Base-by-base conservation (phyloP, 805 yeast genomes). In the Hanseniaspora opuntiae region DNA sequence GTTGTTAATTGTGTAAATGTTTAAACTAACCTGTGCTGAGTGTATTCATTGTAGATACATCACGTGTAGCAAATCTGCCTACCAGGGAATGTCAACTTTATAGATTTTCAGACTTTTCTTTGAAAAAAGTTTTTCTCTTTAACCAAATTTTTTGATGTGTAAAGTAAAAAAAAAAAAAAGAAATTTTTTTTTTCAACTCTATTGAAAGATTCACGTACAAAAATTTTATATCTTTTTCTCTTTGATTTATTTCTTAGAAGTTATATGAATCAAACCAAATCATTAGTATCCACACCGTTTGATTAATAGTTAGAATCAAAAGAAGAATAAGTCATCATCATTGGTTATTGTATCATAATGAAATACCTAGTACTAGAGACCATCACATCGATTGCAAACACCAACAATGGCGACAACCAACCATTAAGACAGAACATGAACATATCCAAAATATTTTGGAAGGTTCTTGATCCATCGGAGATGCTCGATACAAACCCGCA, bases 361-460 rank as follows among this genome's bases (percentile, higher is more conserved):
- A 53, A 53, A 28, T 53, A 25, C 22, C 33, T 53, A 39, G 53
- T 53, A 3, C 38, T 53, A 32, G 56, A 53, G 30, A 45, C 51
- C 8, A 48, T 53, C 17, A 53, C 56, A 11, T 36, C 53, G 3
- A 53, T 53, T 37, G 45, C 53, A 36, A 44, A 32, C 22, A 35
- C 33, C 17, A 36, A 38, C n/a, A 48, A 47, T 22, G 28, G 39
- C 28, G 56, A 53, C 17, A 42, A 39, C 20, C 56, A 53, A 24
- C 56, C 56, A 7, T 28, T 53, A 38, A 53, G 56, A 48, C 56
- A 53, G 36, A 52, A 53, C 30, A 53, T 53, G 56, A 53, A 53
- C 35, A 53, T 53, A 22, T 45, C 51, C 25, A 53, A 53, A 30
- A 42, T 53, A 9, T 53, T 53, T 24, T 53, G 56, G 56, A 53